Percentiles rank a stretch among this genome's conserved stretches.
These are phyloP conservation scores for Coriaria nepalensis DNA, from an alignment of 306 rosid species.

Conservation along the genomic window DNA sequence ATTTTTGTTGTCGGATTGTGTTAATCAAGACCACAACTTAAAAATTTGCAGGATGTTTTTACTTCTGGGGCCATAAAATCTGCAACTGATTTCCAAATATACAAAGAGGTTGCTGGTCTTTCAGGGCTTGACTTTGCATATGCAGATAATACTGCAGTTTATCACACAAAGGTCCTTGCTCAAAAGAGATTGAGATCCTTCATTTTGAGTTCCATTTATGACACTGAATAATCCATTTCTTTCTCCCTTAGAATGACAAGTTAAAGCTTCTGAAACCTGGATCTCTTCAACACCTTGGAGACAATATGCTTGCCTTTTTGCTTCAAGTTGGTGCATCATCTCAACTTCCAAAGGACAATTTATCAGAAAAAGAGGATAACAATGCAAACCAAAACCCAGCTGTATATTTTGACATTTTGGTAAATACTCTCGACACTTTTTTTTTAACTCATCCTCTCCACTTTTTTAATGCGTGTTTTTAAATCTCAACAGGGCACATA, in stretches of 20 bases:
- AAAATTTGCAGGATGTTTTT: constrained; percentile 64
- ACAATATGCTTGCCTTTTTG: constrained; percentile 94
- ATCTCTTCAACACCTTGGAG: constrained; percentile 98
- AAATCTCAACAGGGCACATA: constrained; percentile 51
- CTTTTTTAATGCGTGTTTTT: neutral
- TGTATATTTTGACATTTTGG: constrained; percentile 82
- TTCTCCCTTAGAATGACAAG: constrained; percentile 99
- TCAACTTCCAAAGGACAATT: constrained; percentile 42
- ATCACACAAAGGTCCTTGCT: constrained; percentile 73
- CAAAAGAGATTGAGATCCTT: too few species aligned
- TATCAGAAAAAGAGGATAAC: constrained; percentile 32
- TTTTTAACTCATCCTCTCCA: constrained; percentile 1
- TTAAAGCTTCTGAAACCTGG: constrained; percentile 63
- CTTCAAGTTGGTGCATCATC: constrained; percentile 57
- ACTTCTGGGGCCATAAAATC: constrained; percentile 83
- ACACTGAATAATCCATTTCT: too few species aligned
- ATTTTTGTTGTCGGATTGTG: too few species aligned
- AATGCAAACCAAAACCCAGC: constrained; percentile 34
- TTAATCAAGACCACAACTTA: too few species aligned
- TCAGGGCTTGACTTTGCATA: constrained; percentile 94
- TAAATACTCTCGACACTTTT: constrained; percentile 19
- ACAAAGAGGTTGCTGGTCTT: constrained; percentile 80
- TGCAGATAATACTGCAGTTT: constrained; percentile 69
- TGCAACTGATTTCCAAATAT: constrained; percentile 89
- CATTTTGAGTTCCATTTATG: too few species aligned